Evolutionary conservation across 2,329 filamentous ascomycete genomes (phyloP), one percentile per base, ranked within the genome.

Genomic region (Trichophyton verrucosum): DNA sequence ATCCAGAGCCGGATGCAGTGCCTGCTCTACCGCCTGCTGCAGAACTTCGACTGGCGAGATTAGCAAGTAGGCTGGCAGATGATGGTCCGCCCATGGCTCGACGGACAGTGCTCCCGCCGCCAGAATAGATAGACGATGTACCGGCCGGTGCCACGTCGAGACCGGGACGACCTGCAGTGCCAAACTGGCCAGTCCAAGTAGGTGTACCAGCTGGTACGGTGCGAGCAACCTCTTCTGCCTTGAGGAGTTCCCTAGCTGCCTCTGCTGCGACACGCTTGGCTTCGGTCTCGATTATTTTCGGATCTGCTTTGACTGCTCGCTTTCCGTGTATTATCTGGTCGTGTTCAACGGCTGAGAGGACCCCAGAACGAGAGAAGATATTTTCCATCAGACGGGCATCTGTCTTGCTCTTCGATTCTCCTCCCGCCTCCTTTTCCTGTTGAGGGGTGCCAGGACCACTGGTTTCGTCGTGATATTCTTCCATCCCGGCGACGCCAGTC

Each of bases 291-390:
- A 96, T 84, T 65, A 95, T 86, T 24, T 82, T 82, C 3, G 85
- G 85, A 68, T 96, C 89, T 0, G 90, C 88, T 64, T 84, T 81
- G 17, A 89, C 77, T 60, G 84, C 84, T 58, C 83, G 83, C 66
- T 85, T 87, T 44, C 87, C 87, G 66, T 86, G 88, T 67, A 97
- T 83, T 68, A 97, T 95, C 59, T 90, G 83, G 66, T 97, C 94
- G 70, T 99, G 94, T 68, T 96, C 89, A 51, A 96, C 83, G 0
- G 91, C 89, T n/a, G 88, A 91, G 68, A 95, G 91, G 1, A 97
- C 88, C 1, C 86, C 88, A 0, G 89, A 88, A 46, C 86, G 85
- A 0, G 91, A 86, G 70, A 97, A 96, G 60, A 99, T 90, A 58
- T 88, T 88, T 64, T 91, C 86, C 77, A 97, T 87, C 65, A 97